Evolutionary conservation across 768 basidiomycete species (phyloP).

Genomic region (Suillus lakei): DNA sequence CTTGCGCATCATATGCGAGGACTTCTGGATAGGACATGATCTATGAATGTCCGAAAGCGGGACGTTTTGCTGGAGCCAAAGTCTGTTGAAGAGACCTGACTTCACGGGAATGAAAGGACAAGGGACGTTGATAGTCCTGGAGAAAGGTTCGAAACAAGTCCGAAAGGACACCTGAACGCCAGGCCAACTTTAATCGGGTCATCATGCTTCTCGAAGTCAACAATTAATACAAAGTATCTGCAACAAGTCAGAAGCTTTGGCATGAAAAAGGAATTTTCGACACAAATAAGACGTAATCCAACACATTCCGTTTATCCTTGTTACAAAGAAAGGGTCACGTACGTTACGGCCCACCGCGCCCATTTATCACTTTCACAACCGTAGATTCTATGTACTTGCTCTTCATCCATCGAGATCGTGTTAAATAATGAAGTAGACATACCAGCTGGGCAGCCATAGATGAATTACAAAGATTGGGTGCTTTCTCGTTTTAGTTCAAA

Average conservation of each 20-base stretch:
- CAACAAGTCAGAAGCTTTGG: neutral
- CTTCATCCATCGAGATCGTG: neutral
- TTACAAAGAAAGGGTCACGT: neutral
- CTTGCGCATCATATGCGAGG: neutral
- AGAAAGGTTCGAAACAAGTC: neutral
- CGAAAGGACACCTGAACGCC: neutral
- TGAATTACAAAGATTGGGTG: neutral
- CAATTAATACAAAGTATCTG: neutral
- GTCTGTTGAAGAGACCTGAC: neutral
- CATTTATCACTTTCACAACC: neutral
- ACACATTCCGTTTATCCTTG: neutral
- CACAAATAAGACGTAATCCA: neutral
- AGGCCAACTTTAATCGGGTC: slow-evolving; percentile 1
- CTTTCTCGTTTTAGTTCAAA: neutral
- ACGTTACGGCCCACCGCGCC: neutral
- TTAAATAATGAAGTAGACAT: neutral
- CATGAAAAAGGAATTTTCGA: neutral
- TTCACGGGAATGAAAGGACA: neutral
- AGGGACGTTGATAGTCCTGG: neutral
- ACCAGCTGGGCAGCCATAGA: neutral
- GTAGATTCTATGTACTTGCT: neutral
- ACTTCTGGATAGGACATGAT: neutral
- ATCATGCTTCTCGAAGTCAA: neutral
- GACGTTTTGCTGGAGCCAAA: neutral
- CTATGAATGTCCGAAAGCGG: neutral